Percentiles rank a stretch among this genome's conserved stretches.
Evolutionary conservation across 2,329 filamentous ascomycete species (phyloP).

Genomic region (Trichoderma atrobrunneum): DNA sequence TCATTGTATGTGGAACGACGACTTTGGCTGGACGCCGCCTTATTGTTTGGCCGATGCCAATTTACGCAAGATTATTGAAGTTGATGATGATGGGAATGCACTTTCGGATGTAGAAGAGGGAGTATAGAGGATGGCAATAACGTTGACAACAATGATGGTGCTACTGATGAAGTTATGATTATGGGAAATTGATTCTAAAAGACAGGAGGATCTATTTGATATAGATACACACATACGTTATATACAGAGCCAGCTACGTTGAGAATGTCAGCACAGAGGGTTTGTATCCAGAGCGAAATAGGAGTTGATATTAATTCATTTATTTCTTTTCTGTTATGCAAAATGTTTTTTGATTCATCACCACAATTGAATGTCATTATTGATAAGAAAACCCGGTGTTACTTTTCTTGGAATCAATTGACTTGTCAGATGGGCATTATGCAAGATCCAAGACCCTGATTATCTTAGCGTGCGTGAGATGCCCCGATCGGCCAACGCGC

Average conservation of each 20-base stretch:
- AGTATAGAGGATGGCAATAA: neutral
- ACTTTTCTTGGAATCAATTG: neutral
- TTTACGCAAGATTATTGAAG: neutral
- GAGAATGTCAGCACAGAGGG: neutral
- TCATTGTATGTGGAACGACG: neutral
- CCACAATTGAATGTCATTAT: neutral
- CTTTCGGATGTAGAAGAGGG: neutral
- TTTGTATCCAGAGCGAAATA: neutral
- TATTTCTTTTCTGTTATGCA: no score
- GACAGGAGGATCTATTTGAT: neutral
- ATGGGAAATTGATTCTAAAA: neutral
- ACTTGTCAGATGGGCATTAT: neutral
- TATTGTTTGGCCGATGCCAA: neutral
- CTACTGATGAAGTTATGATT: neutral
- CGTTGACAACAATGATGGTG: neutral
- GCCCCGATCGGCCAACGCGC: constrained; percentile 3
- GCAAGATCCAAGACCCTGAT: constrained; percentile 9
- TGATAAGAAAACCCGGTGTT: neutral
- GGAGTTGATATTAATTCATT: no score
- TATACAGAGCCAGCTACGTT: neutral
- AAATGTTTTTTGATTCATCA: neutral
- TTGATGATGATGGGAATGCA: neutral
- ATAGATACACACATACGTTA: neutral
- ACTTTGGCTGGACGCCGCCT: neutral
- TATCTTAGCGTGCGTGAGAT: neutral